phyloP scores from a whole-genome alignment of 148 eudicot genomes.

The Rhododendron simsii region DNA sequence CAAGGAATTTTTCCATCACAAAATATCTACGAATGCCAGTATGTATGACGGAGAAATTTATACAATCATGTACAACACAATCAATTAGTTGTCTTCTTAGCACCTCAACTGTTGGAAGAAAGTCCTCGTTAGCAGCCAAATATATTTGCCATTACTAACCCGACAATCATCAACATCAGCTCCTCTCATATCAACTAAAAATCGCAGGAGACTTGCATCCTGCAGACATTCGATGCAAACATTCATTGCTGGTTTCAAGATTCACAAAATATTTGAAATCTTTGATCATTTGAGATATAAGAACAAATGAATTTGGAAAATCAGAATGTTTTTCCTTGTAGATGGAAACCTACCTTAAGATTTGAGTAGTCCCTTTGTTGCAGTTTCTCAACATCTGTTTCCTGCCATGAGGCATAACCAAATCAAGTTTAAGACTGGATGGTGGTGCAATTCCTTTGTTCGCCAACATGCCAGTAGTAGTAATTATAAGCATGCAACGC shows the following conservation, averaged over 20 bases:
- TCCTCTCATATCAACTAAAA: slow-evolving; percentile 97
- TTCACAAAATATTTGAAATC: neutral
- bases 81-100: neutral
- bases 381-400: slow-evolving; percentile 92
- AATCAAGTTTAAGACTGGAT: slow-evolving; percentile 15
- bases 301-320: neutral
- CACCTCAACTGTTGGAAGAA: neutral
- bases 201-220: slow-evolving; percentile 97
- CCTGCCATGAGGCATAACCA: slow-evolving; percentile 46
- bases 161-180: slow-evolving; percentile 97
- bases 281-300: neutral
- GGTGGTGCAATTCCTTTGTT: neutral
- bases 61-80: neutral
- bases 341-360: slow-evolving; percentile 59
- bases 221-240: slow-evolving; percentile 34
- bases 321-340: neutral
- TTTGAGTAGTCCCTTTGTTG: slow-evolving; percentile 90
- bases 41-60: neutral
- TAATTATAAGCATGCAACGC: neutral
- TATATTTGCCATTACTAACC: slow-evolving; percentile 37
- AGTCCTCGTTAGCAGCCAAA: neutral
- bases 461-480: neutral
- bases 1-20: neutral
- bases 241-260: slow-evolving; percentile 5
- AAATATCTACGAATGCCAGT: neutral